Conservation (phyloP, 176 grass and related monocot species). For the Lolium perenne region DNA sequence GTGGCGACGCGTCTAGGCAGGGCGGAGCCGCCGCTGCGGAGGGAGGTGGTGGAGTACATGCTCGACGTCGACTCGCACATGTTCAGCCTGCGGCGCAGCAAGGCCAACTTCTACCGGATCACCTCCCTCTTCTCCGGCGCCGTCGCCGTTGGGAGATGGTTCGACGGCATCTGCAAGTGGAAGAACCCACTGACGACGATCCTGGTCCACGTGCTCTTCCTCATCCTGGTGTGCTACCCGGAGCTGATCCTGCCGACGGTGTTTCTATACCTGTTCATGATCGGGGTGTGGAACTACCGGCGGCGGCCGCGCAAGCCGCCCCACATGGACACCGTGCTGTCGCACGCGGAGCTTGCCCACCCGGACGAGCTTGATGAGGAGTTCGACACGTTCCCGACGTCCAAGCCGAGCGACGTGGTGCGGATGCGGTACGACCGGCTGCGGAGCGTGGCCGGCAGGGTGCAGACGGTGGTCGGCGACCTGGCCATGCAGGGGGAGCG, state of each 20-base stretch:
- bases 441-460: background rate
- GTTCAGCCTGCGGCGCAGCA: conserved; percentile 82
- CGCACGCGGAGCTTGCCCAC: conserved; percentile 51
- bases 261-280: conserved; percentile 69
- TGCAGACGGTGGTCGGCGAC: background rate
- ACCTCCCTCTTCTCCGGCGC: conserved; percentile 52
- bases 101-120: conserved; percentile 73
- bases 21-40: conserved; percentile 66
- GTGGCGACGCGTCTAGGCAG: conserved; percentile 53
- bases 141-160: conserved; percentile 49
- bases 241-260: conserved; percentile 83
- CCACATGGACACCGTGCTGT: conserved; percentile 76
- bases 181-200: conserved; percentile 73
- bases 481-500: conserved; percentile 9
- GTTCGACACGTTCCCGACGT: conserved; percentile 69
- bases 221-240: conserved; percentile 72
- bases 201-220: conserved; percentile 78
- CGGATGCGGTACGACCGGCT: background rate
- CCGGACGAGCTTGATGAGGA: conserved; percentile 90
- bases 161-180: conserved; percentile 69
- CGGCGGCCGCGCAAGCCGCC: conserved; percentile 47
- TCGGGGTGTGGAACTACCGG: conserved; percentile 65
- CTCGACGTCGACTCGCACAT: conserved; percentile 80
- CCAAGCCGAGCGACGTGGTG: background rate
- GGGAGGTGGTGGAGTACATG: conserved; percentile 91